Base-by-base conservation (phyloP, 345 rosid species). In the Camelina laxa region DNA sequence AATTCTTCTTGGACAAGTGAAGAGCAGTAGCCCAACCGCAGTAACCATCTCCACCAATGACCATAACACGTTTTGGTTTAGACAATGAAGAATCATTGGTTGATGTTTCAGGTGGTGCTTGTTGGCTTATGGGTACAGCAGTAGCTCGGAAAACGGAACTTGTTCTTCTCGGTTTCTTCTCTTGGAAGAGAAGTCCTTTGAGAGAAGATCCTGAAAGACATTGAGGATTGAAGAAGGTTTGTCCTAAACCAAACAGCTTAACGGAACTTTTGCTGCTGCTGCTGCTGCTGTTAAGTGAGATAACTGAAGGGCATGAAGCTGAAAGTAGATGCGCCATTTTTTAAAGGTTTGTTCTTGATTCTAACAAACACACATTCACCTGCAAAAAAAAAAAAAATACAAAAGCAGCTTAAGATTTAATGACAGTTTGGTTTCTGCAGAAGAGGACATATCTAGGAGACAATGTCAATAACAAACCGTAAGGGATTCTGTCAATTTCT, bases 21-120 rank as follows among this genome's bases (percentile, higher is more conserved):
- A 95, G 96, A 17, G 97, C 97, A 42, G 97, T 95, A 36, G 99
- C 97, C 99, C 97, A 91, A 48, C 99, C 97, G 41, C 99, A 95
- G 68, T 95, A 95, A 36, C 99, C 99, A 75, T 95, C 97, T 72
- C 99, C 99, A 49, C 99, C 99, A 36, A 95, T 88, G 75, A 95
- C 87, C 99, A 95, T 87, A 69, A 95, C 96, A 53, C 91, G 86
- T 62, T 83, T 80, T 11, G 78, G 72, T 85, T 82, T 91, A 42
- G 93, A 74, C 6, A 84, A 44, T 22, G 80, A 87, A 49, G 80
- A 87, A 45, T 48, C 65, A 11, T 85, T 60, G 33, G 67, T 70
- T 21, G 62, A 42, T 55, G 90, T 64, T 79, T 85, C 80, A 5
- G 89, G 81, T 57, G 88, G 87, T 64, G 85, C 75, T 75, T 87